A percentile compares a stretch with the other conserved stretches of the same genome.
These are phyloP conservation scores for Colletotrichum tropicale DNA, from an alignment of 2,329 filamentous ascomycete genomes.

Conservation along the genomic window DNA sequence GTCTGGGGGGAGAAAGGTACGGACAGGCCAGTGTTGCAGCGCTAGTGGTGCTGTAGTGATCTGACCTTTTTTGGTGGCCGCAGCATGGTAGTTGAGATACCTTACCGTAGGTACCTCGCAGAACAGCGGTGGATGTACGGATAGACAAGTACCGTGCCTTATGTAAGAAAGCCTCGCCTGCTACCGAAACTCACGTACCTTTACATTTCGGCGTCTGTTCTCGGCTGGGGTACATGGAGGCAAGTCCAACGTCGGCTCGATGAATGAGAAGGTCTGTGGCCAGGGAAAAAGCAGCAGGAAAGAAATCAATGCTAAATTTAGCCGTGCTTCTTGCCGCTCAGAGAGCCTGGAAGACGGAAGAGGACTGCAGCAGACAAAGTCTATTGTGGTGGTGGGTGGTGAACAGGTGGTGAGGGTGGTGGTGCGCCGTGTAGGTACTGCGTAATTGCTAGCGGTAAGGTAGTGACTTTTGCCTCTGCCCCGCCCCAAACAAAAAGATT, in stretches of 20 bases:
- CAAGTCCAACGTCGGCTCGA: neutral
- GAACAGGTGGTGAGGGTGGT: neutral
- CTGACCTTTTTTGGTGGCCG: neutral
- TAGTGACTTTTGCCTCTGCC: neutral
- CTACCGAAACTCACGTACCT: neutral
- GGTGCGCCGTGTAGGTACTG: neutral
- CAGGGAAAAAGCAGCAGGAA: neutral
- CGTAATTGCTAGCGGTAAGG: neutral
- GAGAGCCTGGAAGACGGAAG: neutral
- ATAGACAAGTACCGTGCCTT: neutral
- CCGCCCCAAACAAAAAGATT: neutral
- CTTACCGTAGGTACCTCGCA: neutral
- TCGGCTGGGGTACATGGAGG: neutral
- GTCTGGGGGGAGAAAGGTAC: neutral
- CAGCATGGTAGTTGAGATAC: neutral
- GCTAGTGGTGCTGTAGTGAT: conserved; percentile 4
- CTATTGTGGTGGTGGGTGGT: neutral
- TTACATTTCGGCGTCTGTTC: neutral
- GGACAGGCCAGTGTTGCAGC: neutral
- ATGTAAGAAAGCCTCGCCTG: neutral
- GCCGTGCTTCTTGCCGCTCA: neutral
- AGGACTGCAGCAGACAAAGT: neutral
- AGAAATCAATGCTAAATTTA: neutral
- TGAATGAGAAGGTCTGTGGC: neutral
- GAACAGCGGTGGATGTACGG: neutral